These are phyloP conservation scores for Firmiana major DNA, from an alignment of 345 rosid species.

Conservation along the genomic window DNA sequence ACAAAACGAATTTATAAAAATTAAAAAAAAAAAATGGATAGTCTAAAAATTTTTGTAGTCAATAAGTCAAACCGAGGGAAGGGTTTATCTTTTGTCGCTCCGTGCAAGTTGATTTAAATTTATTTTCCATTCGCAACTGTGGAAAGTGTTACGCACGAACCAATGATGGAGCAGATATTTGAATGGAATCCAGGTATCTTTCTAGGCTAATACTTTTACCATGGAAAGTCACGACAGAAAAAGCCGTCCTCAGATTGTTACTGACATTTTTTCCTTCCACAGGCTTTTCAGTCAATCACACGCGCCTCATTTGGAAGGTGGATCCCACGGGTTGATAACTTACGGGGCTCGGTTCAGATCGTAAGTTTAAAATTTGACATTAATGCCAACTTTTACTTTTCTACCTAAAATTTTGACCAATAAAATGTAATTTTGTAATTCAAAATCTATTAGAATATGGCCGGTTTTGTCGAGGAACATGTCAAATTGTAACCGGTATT, in stretches of 20 bases:
- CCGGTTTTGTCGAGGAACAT: too few species aligned
- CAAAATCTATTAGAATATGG: too few species aligned
- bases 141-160: neutral
- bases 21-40: neutral
- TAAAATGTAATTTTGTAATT: neutral
- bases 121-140: neutral
- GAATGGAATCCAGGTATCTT: neutral
- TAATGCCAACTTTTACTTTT: neutral
- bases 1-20: neutral
- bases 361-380: neutral
- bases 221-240: conserved; percentile 7
- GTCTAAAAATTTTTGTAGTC: neutral
- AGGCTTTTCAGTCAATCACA: neutral
- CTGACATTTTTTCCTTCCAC: neutral
- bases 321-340: neutral
- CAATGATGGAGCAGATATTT: conserved; percentile 5
- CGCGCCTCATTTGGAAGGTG: neutral
- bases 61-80: conserved; percentile 9
- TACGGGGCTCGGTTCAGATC: neutral
- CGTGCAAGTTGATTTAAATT: neutral
- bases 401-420: neutral
- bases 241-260: neutral
- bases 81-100: conserved; percentile 9
- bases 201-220: neutral
- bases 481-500: too few species aligned